phyloP scores from a whole-genome alignment of 2,329 filamentous ascomycete genomes.

The Alternaria arborescens region DNA sequence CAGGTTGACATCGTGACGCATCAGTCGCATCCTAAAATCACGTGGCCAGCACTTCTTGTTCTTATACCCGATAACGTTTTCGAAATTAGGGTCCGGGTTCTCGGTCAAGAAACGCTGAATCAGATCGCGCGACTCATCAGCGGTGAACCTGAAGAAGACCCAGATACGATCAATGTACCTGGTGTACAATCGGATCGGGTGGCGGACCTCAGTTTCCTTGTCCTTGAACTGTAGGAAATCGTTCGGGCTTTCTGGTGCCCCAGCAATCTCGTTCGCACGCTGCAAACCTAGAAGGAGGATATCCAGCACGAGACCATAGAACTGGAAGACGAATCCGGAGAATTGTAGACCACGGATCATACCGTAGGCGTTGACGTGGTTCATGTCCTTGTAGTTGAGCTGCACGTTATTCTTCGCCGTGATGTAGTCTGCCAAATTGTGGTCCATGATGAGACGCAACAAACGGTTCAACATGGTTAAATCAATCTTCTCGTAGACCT shows the following conservation, averaged over 20 bases:
- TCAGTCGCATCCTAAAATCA: conserved; percentile 95
- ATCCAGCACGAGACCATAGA: conserved; percentile 95
- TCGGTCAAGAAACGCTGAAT: conserved; percentile 98
- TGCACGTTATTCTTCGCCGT: conserved; percentile 99
- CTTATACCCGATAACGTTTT: conserved; percentile 98
- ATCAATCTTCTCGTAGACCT: conserved; percentile 99
- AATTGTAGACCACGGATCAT: conserved; percentile 98
- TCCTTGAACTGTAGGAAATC: conserved; percentile 98
- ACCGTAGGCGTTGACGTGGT: conserved; percentile 97
- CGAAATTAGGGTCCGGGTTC: conserved; percentile 97
- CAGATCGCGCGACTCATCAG: conserved; percentile 92
- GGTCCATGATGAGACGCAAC: conserved; percentile 95
- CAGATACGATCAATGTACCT: conserved; percentile 98
- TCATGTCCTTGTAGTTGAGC: conserved; percentile 99
- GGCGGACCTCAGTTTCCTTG: conserved; percentile 86
- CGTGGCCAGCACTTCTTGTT: conserved; percentile 99
- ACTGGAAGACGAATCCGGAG: conserved; percentile 98
- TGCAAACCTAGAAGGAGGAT: conserved; percentile 90
- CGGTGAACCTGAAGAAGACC: conserved; percentile 94
- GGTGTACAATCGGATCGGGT: conserved; percentile 97
- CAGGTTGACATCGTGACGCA: conserved; percentile 98
- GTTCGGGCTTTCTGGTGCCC: conserved; percentile 90
- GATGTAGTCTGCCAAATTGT: conserved; percentile 98
- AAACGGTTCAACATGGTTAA: conserved; percentile 93
- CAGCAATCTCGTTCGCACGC: conserved; percentile 96